Conservation (phyloP, 345 rosid genomes). For the Rhizophora apiculata region DNA sequence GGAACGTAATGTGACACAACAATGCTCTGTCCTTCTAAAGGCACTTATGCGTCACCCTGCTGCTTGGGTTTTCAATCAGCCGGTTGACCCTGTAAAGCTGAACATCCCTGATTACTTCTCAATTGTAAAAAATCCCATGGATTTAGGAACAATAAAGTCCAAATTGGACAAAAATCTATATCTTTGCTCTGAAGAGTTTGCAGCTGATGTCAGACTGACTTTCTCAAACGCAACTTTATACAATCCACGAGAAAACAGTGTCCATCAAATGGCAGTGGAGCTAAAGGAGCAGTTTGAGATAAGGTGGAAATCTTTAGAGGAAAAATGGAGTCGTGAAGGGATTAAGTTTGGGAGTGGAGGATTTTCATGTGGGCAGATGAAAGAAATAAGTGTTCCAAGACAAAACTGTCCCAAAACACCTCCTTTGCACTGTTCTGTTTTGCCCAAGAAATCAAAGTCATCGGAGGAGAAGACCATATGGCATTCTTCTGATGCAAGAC, state of each 20-base stretch:
- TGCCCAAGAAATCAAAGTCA: slow-evolving; percentile 33
- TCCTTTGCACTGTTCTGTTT: slow-evolving; percentile 18
- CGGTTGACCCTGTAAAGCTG: slow-evolving; percentile 72
- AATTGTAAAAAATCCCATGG: slow-evolving; percentile 73
- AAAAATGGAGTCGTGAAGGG: slow-evolving; percentile 34
- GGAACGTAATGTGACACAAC: slow-evolving; percentile 43
- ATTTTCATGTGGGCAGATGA: slow-evolving; percentile 19
- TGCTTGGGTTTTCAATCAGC: slow-evolving; percentile 58
- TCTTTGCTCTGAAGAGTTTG: slow-evolving; percentile 55
- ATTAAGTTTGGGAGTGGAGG: slow-evolving; percentile 21
- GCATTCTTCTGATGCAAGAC: slow-evolving; percentile 21
- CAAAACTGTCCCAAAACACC: slow-evolving; percentile 39
- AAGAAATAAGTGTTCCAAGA: slow-evolving; percentile 28
- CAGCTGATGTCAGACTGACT: slow-evolving; percentile 69
- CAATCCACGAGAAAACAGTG: slow-evolving; percentile 59
- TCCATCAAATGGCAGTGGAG: slow-evolving; percentile 50
- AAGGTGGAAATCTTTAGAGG: slow-evolving; percentile 61
- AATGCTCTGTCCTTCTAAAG: slow-evolving; percentile 51
- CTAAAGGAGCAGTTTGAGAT: slow-evolving; percentile 48
- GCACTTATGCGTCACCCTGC: slow-evolving; percentile 35
- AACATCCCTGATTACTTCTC: slow-evolving; percentile 80
- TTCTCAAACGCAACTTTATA: slow-evolving; percentile 79
- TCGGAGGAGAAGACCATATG: slow-evolving; percentile 24
- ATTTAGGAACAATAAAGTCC: slow-evolving; percentile 68
- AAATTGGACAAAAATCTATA: slow-evolving; percentile 53